Base-by-base conservation (phyloP, 2,329 filamentous ascomycete species). In the Cordyceps javanica region DNA sequence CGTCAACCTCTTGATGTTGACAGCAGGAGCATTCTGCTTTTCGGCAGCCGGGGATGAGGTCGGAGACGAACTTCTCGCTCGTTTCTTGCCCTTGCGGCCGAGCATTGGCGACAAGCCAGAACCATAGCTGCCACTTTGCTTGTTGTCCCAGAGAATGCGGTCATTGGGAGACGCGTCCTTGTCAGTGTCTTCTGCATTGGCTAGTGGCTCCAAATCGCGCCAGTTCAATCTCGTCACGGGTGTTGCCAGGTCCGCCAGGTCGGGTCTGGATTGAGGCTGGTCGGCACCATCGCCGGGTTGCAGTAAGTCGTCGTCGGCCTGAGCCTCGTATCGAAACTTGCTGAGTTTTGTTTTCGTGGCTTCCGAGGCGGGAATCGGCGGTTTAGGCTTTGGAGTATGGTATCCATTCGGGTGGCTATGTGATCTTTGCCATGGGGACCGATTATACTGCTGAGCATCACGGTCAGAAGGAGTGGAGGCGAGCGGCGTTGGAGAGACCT, bases 41-140 rank as follows among this genome's bases (percentile, higher is more conserved):
- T 80, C 73, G 16, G 71, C 60, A 48, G 80, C 78, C 1, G 89
- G 88, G 2, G 89, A 91, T 5, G 85, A 86, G 2, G 79, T 73
- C 1, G 89, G 88, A 0, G 89, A 91, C 13, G 88, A 90, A 72
- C 87, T 91, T 63, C 84, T 81, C 16, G 86, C 84, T 57, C 89
- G 81, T 69, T 91, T 92, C 63, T 77, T 82, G 60, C 77, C 77
- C 65, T 72, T 77, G 60, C 76, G 80, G 63, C 65, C 73, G 72
- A 74, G 73, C 70, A 76, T 78, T 55, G 75, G 80, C 53, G 75
- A 79, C 60, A 79, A 67, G 30, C 70, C 73, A 23, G 74, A 71
- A 41, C 68, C 64, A 57, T 75, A 74, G 13, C 70, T 62, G 11
- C 65, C 69, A 62, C 77, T 72, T 59, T 76, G 73, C 60, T 74